phyloP scores from a whole-genome alignment of 805 yeast species.

The Spathaspora girioi region DNA sequence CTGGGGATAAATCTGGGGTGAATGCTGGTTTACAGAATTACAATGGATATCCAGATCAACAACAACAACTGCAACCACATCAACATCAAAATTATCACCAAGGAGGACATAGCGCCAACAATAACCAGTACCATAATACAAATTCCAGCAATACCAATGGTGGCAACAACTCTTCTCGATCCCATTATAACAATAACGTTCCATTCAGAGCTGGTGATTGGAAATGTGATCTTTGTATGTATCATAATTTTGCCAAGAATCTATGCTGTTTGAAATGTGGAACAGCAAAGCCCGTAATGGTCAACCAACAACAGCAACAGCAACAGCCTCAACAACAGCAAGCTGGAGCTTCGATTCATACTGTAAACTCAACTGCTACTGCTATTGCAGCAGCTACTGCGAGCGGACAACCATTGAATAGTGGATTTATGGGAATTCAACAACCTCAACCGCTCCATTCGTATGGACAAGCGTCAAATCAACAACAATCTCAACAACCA shows the following conservation, averaged over 20 bases:
- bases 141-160: constrained; percentile 7
- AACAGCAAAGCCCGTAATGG: constrained; percentile 49
- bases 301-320: constrained; percentile 7
- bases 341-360: constrained; percentile 16
- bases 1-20: not conserved
- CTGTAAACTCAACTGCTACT: constrained; percentile 42
- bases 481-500: constrained; percentile 11
- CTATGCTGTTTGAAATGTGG: constrained; percentile 86
- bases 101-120: constrained; percentile 7
- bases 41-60: constrained; percentile 7
- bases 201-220: constrained; percentile 97
- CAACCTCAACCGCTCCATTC: constrained; percentile 22
- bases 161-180: constrained; percentile 11
- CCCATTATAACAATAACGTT: constrained; percentile 44
- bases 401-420: constrained; percentile 42
- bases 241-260: constrained; percentile 92
- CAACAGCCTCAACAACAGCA: constrained; percentile 3
- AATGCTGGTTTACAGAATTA: not conserved
- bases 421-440: constrained; percentile 27
- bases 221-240: constrained; percentile 85
- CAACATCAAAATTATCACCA: constrained; percentile 5
- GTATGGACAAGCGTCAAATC: constrained; percentile 8
- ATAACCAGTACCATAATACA: constrained; percentile 11
- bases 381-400: constrained; percentile 48
- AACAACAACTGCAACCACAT: constrained; percentile 12